Evolutionary conservation across 805 yeast genomes (phyloP), one percentile per base, ranked within the genome.

Genomic region (Trichomonascus vanleenenianus): DNA sequence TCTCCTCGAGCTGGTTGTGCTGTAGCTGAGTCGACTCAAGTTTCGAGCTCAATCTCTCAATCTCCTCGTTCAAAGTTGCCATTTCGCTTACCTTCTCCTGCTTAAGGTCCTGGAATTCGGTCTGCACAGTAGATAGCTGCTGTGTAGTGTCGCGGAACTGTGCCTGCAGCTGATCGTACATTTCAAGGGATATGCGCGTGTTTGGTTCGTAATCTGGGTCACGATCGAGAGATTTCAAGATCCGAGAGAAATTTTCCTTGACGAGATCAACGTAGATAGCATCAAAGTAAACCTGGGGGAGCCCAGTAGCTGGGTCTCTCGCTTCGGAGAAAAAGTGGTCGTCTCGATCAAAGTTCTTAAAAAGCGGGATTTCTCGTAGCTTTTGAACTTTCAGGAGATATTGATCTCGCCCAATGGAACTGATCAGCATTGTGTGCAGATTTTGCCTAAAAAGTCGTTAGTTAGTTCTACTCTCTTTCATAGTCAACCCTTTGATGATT

Each of bases 281-380:
- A 47, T 81, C 82, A 57, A 93, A 83, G 56, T 75, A 87, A 1
- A 91, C 83, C 47, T 79, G 77, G 0, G 97, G 98, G 36, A 91
- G 72, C 1, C 98, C 98, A 1, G 95, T 79, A 5, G 27, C 27
- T 5, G 27, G 27, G 2, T 79, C 81, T 59, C 87, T 96, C 50
- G 75, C 73, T 3, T 70, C 69, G 2, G 81, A 76, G 14, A 70
- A 67, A 19, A 76, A 61, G 22, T 76, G 66, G 18, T 68, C 66
- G 1, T 72, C 72, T 2, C 71, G 73, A n/a, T 74, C 78, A 51
- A 76, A 83, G 45, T 76, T 73, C 8, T 74, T 70, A 55, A 87
- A 78, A 5, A 65, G 56, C 0, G 74, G 60, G 47, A 72, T 69
- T 40, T 83, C 84, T 50, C 80, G 78, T 54, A 93, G 79, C 57